phyloP scores from a whole-genome alignment of 2,329 filamentous ascomycete genomes.

The Pestalotiopsis sp. region DNA sequence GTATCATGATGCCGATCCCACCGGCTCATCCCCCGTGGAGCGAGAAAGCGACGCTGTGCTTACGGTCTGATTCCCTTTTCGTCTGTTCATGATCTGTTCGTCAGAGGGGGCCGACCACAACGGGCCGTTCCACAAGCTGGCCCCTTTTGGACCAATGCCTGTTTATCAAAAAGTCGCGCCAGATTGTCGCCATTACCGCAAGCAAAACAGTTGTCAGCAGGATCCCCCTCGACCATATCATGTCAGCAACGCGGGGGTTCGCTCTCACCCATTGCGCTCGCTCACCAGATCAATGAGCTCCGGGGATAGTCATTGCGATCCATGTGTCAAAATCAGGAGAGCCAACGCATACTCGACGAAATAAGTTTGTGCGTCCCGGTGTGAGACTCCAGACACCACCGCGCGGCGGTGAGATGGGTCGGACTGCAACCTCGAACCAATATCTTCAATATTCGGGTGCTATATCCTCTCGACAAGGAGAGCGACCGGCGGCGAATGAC shows the following conservation, averaged over 20 bases:
- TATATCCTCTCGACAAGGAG: not conserved
- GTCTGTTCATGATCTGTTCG: no score
- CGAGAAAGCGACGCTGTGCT: slow-evolving; percentile 6
- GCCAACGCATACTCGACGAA: not conserved
- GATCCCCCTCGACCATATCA: not conserved
- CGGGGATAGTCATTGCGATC: not conserved
- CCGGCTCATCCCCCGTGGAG: not conserved
- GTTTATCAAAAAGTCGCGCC: not conserved
- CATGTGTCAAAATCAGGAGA: not conserved
- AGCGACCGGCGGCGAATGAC: not conserved
- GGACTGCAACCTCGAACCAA: not conserved
- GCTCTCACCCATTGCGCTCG: not conserved
- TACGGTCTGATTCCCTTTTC: not conserved
- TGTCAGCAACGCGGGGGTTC: slow-evolving; percentile 8
- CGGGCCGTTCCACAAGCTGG: slow-evolving; percentile 11
- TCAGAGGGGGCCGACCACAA: not conserved
- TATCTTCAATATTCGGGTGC: not conserved
- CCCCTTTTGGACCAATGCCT: not conserved
- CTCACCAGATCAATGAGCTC: not conserved
- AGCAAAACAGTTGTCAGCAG: not conserved
- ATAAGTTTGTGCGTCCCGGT: slow-evolving; percentile 12
- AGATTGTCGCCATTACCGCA: not conserved
- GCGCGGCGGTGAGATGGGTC: slow-evolving; percentile 5
- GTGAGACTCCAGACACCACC: slow-evolving; percentile 10
- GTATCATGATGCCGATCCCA: not conserved